Evolutionary conservation across 2,329 filamentous ascomycete species (phyloP).

Genomic region (Aspergillus costaricaensis): DNA sequence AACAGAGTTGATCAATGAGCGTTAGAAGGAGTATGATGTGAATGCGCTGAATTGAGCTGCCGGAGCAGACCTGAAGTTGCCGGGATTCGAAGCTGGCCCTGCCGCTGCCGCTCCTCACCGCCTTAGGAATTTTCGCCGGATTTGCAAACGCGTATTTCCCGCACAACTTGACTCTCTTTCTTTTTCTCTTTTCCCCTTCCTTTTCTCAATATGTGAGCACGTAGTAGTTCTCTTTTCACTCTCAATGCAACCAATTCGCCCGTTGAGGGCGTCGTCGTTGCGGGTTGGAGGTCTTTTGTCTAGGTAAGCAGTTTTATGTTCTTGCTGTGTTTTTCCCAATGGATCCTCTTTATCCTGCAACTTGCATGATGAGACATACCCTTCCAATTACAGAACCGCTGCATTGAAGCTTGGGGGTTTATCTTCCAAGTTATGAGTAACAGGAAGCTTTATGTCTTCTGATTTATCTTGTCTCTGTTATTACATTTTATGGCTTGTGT

Average conservation of each 20-base stretch:
- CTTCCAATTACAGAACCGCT: conserved; percentile 62
- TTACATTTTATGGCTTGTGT: not conserved
- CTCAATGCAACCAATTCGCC: conserved; percentile 44
- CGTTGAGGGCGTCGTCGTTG: conserved; percentile 37
- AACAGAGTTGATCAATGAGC: not conserved
- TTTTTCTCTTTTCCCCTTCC: conserved; percentile 16
- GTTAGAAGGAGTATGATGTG: not conserved
- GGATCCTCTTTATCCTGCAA: conserved; percentile 4
- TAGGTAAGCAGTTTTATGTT: conserved; percentile 37
- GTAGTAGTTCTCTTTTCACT: conserved; percentile 14
- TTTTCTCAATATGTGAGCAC: conserved; percentile 28
- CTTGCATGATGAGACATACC: conserved; percentile 48
- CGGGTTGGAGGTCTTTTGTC: conserved; percentile 29
- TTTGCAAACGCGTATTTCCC: conserved; percentile 12
- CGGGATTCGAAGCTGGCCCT: conserved; percentile 10
- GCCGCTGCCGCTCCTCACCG: conserved; percentile 14
- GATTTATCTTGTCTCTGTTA: conserved; percentile 14
- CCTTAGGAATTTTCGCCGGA: conserved; percentile 20
- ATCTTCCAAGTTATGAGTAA: conserved; percentile 48
- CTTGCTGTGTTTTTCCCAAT: not conserved
- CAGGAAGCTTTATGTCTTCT: conserved; percentile 24
- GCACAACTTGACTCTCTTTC: conserved; percentile 14
- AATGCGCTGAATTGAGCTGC: conserved; percentile 4
- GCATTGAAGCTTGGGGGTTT: conserved; percentile 58
- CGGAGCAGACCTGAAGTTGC: conserved; percentile 17